Conservation (phyloP, 495 filamentous ascomycete species). For the Talaromyces stipitatus region DNA sequence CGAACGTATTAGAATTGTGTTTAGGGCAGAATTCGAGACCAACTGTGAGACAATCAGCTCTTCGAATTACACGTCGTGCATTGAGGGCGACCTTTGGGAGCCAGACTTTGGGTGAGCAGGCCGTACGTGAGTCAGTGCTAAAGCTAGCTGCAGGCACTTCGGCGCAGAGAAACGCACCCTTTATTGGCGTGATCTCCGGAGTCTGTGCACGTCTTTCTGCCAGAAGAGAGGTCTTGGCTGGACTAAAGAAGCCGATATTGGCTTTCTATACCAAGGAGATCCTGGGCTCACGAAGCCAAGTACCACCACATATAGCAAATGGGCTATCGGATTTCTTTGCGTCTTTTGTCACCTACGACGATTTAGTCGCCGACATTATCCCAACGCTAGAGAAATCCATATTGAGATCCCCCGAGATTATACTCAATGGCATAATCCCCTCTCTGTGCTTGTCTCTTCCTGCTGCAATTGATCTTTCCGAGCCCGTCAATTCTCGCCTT, state of each 20-base stretch:
- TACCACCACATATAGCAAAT: slow-evolving; percentile 64
- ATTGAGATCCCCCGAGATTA: slow-evolving; percentile 81
- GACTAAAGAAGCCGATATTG: slow-evolving; percentile 62
- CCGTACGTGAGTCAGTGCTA: slow-evolving; percentile 54
- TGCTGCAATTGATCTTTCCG: slow-evolving; percentile 64
- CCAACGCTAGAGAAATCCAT: slow-evolving; percentile 83
- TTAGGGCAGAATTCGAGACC: slow-evolving; percentile 51
- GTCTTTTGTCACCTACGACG: slow-evolving; percentile 64
- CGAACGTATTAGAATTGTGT: slow-evolving; percentile 69
- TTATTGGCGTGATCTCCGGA: slow-evolving; percentile 79
- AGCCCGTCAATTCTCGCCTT: slow-evolving; percentile 57
- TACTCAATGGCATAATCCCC: slow-evolving; percentile 67
- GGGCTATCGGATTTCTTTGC: slow-evolving; percentile 78
- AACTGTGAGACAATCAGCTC: slow-evolving; percentile 55
- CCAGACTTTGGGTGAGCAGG: slow-evolving; percentile 46
- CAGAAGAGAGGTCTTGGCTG: slow-evolving; percentile 49
- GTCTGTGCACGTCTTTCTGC: slow-evolving; percentile 64
- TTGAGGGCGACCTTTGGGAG: slow-evolving; percentile 60
- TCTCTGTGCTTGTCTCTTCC: slow-evolving; percentile 63
- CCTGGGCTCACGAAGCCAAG: slow-evolving; percentile 62
- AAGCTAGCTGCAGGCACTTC: slow-evolving; percentile 57
- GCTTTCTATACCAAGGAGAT: slow-evolving; percentile 80
- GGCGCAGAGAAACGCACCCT: slow-evolving; percentile 57
- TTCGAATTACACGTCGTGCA: slow-evolving; percentile 65
- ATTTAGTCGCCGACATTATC: slow-evolving; percentile 66